These are phyloP conservation scores for Eragrostis tef DNA, from an alignment of 202 grass and related monocot species.

Conservation along the genomic window DNA sequence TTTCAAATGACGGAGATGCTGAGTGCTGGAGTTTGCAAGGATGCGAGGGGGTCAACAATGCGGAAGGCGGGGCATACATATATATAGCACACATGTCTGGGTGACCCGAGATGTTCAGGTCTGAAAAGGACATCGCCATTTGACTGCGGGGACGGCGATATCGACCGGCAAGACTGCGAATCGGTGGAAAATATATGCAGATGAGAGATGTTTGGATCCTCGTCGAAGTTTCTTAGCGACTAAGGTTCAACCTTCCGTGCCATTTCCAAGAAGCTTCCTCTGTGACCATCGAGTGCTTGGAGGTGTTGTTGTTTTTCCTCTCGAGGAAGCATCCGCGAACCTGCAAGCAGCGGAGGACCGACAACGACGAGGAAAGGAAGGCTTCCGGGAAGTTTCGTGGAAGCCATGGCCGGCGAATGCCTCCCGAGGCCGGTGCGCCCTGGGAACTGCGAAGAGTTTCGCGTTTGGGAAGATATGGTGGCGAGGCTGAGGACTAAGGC, in stretches of 20 bases:
- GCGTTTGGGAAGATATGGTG: too few species aligned
- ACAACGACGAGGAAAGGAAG: not conserved
- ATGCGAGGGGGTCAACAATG: not conserved
- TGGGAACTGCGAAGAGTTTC: too few species aligned
- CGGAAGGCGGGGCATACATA: not conserved
- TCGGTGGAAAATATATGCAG: not conserved
- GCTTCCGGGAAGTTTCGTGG: not conserved
- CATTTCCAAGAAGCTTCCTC: not conserved
- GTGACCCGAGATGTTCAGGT: not conserved
- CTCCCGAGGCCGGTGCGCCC: too few species aligned
- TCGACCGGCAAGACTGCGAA: not conserved
- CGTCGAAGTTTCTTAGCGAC: not conserved
- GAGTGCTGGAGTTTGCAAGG: not conserved
- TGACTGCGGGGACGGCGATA: not conserved
- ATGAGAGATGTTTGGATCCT: not conserved
- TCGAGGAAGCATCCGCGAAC: not conserved
- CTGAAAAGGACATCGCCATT: not conserved
- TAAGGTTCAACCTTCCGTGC: not conserved
- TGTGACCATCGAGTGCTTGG: not conserved
- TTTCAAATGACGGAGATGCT: too few species aligned
- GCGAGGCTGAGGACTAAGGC: too few species aligned
- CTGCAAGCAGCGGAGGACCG: not conserved
- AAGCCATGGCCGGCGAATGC: not conserved
- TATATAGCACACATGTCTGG: too few species aligned
- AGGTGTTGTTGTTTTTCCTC: not conserved